A percentile compares a stretch with the other conserved stretches of the same genome.
Conservation (phyloP, 768 basidiomycete species). For the Rhizopogon salebrosus region DNA sequence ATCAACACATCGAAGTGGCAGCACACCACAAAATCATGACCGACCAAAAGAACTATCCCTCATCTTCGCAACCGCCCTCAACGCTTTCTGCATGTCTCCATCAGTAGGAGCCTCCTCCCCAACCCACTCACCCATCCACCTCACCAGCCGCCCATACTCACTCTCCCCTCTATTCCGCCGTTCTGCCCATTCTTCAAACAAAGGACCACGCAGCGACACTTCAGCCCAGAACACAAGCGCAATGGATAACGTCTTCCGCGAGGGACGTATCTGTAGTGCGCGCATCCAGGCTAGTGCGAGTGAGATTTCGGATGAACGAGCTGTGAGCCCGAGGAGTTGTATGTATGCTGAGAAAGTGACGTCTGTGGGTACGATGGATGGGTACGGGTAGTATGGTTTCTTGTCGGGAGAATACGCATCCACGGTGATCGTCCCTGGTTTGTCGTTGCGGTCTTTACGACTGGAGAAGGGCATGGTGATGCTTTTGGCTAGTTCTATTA, state of each 20-base stretch:
- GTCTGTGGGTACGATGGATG: slow-evolving; percentile 45
- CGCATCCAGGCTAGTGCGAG: slow-evolving; percentile 72
- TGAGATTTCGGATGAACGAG: slow-evolving; percentile 56
- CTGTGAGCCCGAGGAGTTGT: slow-evolving; percentile 49
- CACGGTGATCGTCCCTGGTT: neutral
- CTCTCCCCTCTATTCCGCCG: slow-evolving; percentile 28
- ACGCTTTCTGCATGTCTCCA: slow-evolving; percentile 28
- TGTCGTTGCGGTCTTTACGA: neutral
- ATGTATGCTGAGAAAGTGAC: slow-evolving; percentile 54
- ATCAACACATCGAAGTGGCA: neutral
- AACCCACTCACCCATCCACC: slow-evolving; percentile 58
- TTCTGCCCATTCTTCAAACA: slow-evolving; percentile 44
- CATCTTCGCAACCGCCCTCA: slow-evolving; percentile 23
- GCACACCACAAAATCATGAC: neutral
- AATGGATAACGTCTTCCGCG: slow-evolving; percentile 49
- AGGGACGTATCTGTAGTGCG: slow-evolving; percentile 46
- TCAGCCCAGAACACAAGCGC: slow-evolving; percentile 72
- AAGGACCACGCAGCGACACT: slow-evolving; percentile 54
- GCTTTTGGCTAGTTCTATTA: slow-evolving; percentile 26
- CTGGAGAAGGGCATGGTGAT: slow-evolving; percentile 10
- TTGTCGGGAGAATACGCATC: slow-evolving; percentile 1
- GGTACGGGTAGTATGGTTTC: slow-evolving; percentile 17
- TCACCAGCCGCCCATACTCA: slow-evolving; percentile 40
- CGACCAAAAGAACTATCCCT: slow-evolving; percentile 17
- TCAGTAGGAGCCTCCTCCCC: slow-evolving; percentile 43